phyloP scores from a whole-genome alignment of 1,284 basidiomycete species.

The Trametes pubescens region DNA sequence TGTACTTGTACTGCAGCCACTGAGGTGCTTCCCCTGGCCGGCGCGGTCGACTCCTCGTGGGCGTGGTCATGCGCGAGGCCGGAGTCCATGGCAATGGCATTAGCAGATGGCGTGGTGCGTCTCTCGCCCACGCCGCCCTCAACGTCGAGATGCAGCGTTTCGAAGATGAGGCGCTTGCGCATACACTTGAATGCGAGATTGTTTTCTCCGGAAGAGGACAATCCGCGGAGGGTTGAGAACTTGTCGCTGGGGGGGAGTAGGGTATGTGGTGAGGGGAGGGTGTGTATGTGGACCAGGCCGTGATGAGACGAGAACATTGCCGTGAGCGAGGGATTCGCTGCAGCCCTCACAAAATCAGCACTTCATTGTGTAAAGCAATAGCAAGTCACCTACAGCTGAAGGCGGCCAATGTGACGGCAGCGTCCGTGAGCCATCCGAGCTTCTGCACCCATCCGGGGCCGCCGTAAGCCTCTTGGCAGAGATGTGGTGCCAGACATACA shows the following conservation, averaged over 20 bases:
- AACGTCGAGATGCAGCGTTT: slow-evolving; percentile 92
- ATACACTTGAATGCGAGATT: slow-evolving; percentile 96
- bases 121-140: slow-evolving; percentile 93
- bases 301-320: slow-evolving; percentile 83
- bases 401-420: slow-evolving; percentile 75
- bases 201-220: slow-evolving; percentile 79
- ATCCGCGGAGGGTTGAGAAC: slow-evolving; percentile 79
- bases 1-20: slow-evolving; percentile 41
- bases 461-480: slow-evolving; percentile 64
- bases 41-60: background rate
- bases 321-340: slow-evolving; percentile 73
- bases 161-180: slow-evolving; percentile 86
- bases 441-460: slow-evolving; percentile 76
- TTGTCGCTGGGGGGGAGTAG: slow-evolving; percentile 78
- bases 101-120: slow-evolving; percentile 67
- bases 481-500: slow-evolving; percentile 69
- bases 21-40: slow-evolving; percentile 7
- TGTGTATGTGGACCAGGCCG: slow-evolving; percentile 80
- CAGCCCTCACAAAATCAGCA: slow-evolving; percentile 13
- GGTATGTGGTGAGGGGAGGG: slow-evolving; percentile 74
- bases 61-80: slow-evolving; percentile 25
- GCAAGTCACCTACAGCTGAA: slow-evolving; percentile 72
- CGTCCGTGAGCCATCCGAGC: slow-evolving; percentile 84
- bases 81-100: slow-evolving; percentile 37
- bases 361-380: background rate